A percentile compares a stretch with the other conserved stretches of the same genome.
Evolutionary conservation across 2,329 filamentous ascomycete genomes (phyloP).

Genomic region (Phyllosticta citribraziliensis): DNA sequence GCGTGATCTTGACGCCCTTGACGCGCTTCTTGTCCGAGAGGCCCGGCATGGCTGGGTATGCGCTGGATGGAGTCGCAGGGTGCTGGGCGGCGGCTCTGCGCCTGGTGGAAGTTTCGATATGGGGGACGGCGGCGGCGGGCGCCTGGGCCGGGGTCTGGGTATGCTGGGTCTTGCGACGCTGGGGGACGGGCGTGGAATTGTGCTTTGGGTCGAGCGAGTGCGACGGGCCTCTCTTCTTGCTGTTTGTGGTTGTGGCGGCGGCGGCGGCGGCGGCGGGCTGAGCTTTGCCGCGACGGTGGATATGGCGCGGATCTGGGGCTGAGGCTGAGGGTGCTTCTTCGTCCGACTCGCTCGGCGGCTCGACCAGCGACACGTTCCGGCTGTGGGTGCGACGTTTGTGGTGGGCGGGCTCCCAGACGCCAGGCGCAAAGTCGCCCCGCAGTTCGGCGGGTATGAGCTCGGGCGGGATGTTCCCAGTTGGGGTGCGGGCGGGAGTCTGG

Average conservation of each 20-base stretch:
- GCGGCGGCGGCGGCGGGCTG: neutral
- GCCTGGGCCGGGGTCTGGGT: neutral
- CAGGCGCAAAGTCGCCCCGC: constrained; percentile 9
- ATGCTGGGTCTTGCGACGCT: constrained; percentile 3
- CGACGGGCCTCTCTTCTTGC: neutral
- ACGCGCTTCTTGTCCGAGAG: constrained; percentile 46
- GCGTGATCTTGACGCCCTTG: constrained; percentile 33
- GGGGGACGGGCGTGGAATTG: neutral
- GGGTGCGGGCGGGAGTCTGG: constrained; percentile 8
- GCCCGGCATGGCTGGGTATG: constrained; percentile 38
- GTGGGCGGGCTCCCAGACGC: constrained; percentile 9
- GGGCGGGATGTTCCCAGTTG: constrained; percentile 5
- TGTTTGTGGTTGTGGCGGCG: neutral
- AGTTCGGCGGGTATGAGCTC: constrained; percentile 10
- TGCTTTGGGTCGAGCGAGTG: neutral
- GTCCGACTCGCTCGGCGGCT: constrained; percentile 4
- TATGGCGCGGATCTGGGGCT: neutral
- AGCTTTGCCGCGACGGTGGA: neutral
- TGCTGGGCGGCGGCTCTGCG: constrained; percentile 3
- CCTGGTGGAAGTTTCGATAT: constrained; percentile 3
- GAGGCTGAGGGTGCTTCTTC: neutral
- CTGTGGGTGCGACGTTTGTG: constrained; percentile 10
- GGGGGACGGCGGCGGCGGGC: neutral
- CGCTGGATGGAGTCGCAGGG: constrained; percentile 6
- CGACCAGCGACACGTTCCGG: constrained; percentile 9